Percentiles rank a stretch among this genome's conserved stretches.
These are phyloP conservation scores for Dimocarpus longan DNA, from an alignment of 345 rosid species.

Conservation along the genomic window DNA sequence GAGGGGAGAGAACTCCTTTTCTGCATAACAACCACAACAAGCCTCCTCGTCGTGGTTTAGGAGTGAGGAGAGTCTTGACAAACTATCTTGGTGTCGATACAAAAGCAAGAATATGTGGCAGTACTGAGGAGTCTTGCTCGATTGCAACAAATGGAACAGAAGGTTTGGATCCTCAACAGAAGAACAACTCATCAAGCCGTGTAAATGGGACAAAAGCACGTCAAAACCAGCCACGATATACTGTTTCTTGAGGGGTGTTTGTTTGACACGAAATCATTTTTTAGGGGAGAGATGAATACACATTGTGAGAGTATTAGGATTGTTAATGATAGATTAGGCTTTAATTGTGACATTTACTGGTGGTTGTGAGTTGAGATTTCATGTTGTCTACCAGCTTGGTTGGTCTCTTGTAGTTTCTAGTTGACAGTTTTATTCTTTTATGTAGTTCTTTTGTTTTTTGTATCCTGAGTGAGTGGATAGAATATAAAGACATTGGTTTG, in stretches of 20 bases:
- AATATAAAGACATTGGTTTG: background rate
- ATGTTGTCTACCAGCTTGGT: background rate
- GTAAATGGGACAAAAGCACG: slow-evolving; percentile 22
- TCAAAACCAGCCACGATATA: slow-evolving; percentile 45
- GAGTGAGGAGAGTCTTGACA: slow-evolving; percentile 77
- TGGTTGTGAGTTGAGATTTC: background rate
- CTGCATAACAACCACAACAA: slow-evolving; percentile 42
- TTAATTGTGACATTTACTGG: background rate
- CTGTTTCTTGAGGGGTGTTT: slow-evolving; percentile 34
- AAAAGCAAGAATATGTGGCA: slow-evolving; percentile 58
- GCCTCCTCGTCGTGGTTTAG: slow-evolving; percentile 75
- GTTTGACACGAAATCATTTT: background rate
- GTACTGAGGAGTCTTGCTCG: slow-evolving; percentile 40
- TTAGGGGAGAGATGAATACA: slow-evolving; percentile 3
- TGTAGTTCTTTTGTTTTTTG: background rate
- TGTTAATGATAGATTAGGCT: background rate
- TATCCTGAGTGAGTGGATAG: background rate
- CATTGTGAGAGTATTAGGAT: slow-evolving; percentile 1
- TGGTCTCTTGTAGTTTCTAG: background rate
- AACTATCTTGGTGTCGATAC: slow-evolving; percentile 80
- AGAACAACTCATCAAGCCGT: slow-evolving; percentile 22
- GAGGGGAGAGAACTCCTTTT: slow-evolving; percentile 72
- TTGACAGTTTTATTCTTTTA: background rate
- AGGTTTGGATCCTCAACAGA: slow-evolving; percentile 24
- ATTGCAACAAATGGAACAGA: slow-evolving; percentile 29